phyloP scores from a whole-genome alignment of 139 green algal genomes.

The Axilococcus clingmanii region DNA sequence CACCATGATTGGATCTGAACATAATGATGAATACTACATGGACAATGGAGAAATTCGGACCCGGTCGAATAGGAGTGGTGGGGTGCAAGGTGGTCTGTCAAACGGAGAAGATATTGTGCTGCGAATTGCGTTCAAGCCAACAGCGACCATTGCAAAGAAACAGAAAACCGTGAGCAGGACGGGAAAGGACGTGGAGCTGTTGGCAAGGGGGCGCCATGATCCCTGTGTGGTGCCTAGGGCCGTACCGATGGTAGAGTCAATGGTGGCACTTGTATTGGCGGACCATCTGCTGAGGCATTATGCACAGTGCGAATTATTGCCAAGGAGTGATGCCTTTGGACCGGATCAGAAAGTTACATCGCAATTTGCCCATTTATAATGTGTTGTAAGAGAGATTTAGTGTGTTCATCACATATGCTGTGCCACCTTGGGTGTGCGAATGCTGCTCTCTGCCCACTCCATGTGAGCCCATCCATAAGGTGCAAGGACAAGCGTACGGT shows the following conservation, averaged over 20 bases:
- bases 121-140: conserved; percentile 97
- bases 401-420: too few relatives aligned
- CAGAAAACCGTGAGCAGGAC: conserved; percentile 77
- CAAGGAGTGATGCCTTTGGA: conserved; percentile 31
- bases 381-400: too few relatives aligned
- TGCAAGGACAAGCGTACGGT: too few relatives aligned
- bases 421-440: too few relatives aligned
- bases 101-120: conserved; percentile 97
- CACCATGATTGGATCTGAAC: conserved; percentile 76
- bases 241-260: conserved; percentile 97
- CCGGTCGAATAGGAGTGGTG: conserved; percentile 72
- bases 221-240: conserved; percentile 94
- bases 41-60: conserved; percentile 69
- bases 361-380: conserved; percentile 28
- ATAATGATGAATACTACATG: conserved; percentile 97
- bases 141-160: conserved; percentile 82
- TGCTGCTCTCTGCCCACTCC: too few relatives aligned
- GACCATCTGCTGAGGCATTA: conserved; percentile 93
- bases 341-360: conserved; percentile 24
- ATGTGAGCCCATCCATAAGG: too few relatives aligned
- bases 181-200: conserved; percentile 73
- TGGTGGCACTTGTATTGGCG: conserved; percentile 92
- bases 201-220: conserved; percentile 87
- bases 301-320: conserved; percentile 88
- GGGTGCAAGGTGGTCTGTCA: conserved; percentile 78